Evolutionary conservation across 2,329 filamentous ascomycete genomes (phyloP).

Genomic region (Lecanoromycetidae sp.): DNA sequence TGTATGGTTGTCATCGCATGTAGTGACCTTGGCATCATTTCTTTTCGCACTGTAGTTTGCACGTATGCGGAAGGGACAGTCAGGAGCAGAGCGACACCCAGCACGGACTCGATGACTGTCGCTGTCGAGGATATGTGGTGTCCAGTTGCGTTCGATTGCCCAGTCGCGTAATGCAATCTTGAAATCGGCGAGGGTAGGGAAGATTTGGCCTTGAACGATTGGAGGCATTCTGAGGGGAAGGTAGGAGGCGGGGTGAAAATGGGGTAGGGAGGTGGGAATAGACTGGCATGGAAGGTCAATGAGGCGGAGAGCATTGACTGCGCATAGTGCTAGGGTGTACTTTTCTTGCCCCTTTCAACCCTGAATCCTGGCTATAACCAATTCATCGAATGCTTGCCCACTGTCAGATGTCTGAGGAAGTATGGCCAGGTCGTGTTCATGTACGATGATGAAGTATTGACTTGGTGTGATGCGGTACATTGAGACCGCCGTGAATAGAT

Average conservation of each 20-base stretch:
- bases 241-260: background rate
- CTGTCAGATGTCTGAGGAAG: too few relatives aligned
- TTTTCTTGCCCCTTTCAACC: too few relatives aligned
- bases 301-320: conserved; percentile 1
- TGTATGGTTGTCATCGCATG: conserved; percentile 18
- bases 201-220: conserved; percentile 16
- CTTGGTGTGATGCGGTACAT: too few relatives aligned
- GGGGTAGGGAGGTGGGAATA: background rate
- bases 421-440: too few relatives aligned
- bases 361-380: too few relatives aligned
- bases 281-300: conserved; percentile 11
- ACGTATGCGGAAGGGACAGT: conserved; percentile 18
- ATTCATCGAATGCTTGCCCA: too few relatives aligned
- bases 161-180: conserved; percentile 18
- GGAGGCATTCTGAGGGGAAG: too few relatives aligned
- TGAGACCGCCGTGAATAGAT: too few relatives aligned
- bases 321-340: too few relatives aligned
- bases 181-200: conserved; percentile 16
- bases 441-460: too few relatives aligned
- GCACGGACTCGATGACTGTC: conserved; percentile 19
- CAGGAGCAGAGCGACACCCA: conserved; percentile 15
- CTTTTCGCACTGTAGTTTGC: conserved; percentile 18
- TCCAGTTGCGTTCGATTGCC: conserved; percentile 19
- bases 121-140: conserved; percentile 19
- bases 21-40: conserved; percentile 17